Evolutionary conservation across 352 stramenopile genomes (phyloP), one percentile per base, ranked within the genome.

Genomic region (Phytopythium helicoides): DNA sequence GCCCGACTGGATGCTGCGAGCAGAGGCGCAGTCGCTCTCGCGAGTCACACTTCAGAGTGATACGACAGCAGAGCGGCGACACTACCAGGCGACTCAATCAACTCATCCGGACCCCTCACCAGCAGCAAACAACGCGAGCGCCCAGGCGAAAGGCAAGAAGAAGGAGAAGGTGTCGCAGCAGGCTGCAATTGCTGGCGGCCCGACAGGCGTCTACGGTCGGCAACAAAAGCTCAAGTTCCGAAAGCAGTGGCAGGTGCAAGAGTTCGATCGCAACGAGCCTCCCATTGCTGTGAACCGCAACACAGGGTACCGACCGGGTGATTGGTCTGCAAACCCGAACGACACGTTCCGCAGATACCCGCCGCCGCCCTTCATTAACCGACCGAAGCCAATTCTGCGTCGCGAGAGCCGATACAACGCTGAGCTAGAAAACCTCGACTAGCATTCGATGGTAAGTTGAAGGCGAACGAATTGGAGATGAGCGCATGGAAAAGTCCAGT

Each of bases 1-100:
- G 46, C 81, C 81, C 6, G 78, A 92, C 52, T 89, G 75, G 74
- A 81, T 92, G 63, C 64, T 68, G 15, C 66, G 80, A 15, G 81
- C 78, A 31, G 81, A 92, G 47, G 71, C 68, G 8, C 58, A 88
- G 7, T 72, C 65, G 18, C 71, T 66, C 35, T 78, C 81, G 54
- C 78, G 81, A 33, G 88, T 92, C 60, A 86, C 64, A 25, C 74
- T 83, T 40, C 62, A 68, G 11, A 77, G 76, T 47, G 73, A 80
- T 47, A 64, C 14, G 70, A 56, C 42, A 40, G 58, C 21, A 47
- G 66, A 28, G 45, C 54, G 28, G 52, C 62, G 23, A 28, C 54
- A 19, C 35, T 37, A 21, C 34, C 46, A 51, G 18, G 42, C 56
- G 15, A 49, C 40, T 42, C 62, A 67, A 58, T 33, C 33, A 33